Evolutionary conservation across 495 filamentous ascomycete species (phyloP), one percentile per base, ranked within the genome.

Genomic region (Penicillium nucicola): DNA sequence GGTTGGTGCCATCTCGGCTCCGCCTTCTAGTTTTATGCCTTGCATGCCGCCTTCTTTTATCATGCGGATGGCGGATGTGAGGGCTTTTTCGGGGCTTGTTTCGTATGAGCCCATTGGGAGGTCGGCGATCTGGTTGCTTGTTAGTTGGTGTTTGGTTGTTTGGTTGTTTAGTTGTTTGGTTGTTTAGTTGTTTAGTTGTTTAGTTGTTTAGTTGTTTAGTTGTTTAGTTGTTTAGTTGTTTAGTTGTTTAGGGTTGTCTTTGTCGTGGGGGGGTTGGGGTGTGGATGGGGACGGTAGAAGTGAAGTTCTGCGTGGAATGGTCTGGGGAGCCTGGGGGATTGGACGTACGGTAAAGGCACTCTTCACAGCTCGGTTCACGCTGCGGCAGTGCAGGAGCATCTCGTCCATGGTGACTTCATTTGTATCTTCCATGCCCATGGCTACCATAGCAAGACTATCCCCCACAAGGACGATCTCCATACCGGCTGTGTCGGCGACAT

Each of bases 21-120:
- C 93, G 37, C 93, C 93, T 75, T 99, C 93, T 15, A 99, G 84
- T 69, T 99, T 99, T 55, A 99, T 73, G 35, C 79, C 81, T 53
- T 96, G 88, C 38, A 95, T 79, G 4, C 90, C 86, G 28, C 93
- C 93, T 68, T 97, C 84, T 67, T 97, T 97, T 56, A 97, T 73
- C 58, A 97, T 79, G 41, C 86, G 82, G 54, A 99, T 92, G 19
- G 92, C 86, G 20, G 89, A 91, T 52, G 81, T 74, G 20, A 97
- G 70, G 9, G 89, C 93, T 67, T 97, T 90, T 56, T 90, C 83
- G 1, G 92, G 87, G 1, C 83, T 80, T 40, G 96, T 82, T 66
- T 99, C 93, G 67, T 97, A 99, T 2, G 87, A 89, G 5, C 93
- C 93, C 93, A 99, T 99, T 10, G 93, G 93, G 30, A 99, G 77